phyloP scores from a whole-genome alignment of 2,329 filamentous ascomycete genomes.

The Diaporthe humulicola region DNA sequence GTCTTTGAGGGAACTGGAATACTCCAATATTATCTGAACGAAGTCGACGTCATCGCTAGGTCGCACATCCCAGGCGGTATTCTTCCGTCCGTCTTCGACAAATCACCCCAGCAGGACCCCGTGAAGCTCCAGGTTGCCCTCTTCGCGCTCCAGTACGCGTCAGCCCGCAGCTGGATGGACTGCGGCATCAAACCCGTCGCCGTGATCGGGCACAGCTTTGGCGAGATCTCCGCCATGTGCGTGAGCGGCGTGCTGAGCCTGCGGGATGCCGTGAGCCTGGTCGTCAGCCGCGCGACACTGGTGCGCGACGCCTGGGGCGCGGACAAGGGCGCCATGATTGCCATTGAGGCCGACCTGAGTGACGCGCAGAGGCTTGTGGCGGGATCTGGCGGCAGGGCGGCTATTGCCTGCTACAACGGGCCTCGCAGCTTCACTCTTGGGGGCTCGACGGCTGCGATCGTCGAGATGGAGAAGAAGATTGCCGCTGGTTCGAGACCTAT shows the following conservation, averaged over 20 bases:
- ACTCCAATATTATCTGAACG: slow-evolving; percentile 46
- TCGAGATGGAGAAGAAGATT: slow-evolving; percentile 48
- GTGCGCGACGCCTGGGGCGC: slow-evolving; percentile 50
- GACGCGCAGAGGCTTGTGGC: slow-evolving; percentile 7
- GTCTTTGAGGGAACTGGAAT: slow-evolving; percentile 47
- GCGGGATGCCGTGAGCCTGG: slow-evolving; percentile 47
- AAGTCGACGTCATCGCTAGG: slow-evolving; percentile 37
- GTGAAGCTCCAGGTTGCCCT: slow-evolving; percentile 54
- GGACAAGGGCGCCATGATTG: slow-evolving; percentile 56
- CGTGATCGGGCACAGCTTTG: slow-evolving; percentile 57
- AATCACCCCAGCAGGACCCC: slow-evolving; percentile 42
- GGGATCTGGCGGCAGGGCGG: background rate
- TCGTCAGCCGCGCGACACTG: slow-evolving; percentile 47
- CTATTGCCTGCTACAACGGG: slow-evolving; percentile 63
- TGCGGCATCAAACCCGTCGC: slow-evolving; percentile 47
- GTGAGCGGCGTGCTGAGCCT: slow-evolving; percentile 50
- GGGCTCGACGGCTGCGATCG: slow-evolving; percentile 51
- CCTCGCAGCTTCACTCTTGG: slow-evolving; percentile 57
- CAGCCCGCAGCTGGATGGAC: slow-evolving; percentile 52
- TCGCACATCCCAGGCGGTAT: slow-evolving; percentile 46
- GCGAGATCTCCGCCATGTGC: slow-evolving; percentile 56
- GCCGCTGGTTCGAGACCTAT: slow-evolving; percentile 47
- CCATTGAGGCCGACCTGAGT: slow-evolving; percentile 42
- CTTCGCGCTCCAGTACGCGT: slow-evolving; percentile 56
- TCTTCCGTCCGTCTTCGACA: slow-evolving; percentile 50